Conservation (phyloP, 495 filamentous ascomycete species). For the Hyaloscypha variabilis region DNA sequence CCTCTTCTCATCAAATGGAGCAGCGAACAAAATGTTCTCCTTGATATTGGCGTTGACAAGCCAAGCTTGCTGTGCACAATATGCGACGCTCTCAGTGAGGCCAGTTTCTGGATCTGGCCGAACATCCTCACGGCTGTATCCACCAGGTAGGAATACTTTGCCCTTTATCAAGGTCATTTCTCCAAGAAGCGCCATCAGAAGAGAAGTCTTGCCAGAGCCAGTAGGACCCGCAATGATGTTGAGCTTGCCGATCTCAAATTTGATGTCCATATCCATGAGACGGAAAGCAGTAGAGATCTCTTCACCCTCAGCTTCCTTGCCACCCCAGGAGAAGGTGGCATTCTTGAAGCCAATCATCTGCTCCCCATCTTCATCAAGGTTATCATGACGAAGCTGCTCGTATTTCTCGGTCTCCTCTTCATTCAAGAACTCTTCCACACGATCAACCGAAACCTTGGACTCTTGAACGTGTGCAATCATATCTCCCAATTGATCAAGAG, state of each 20-base stretch:
- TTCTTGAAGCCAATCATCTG: slow-evolving; percentile 80
- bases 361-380: slow-evolving; percentile 59
- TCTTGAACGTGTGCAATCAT: slow-evolving; percentile 99
- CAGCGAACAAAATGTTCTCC: slow-evolving; percentile 94
- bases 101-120: slow-evolving; percentile 81
- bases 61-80: slow-evolving; percentile 98
- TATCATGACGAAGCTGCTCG: slow-evolving; percentile 70
- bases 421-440: slow-evolving; percentile 91
- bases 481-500: slow-evolving; percentile 94
- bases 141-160: slow-evolving; percentile 80
- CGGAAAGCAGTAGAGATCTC: slow-evolving; percentile 49
- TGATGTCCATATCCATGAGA: slow-evolving; percentile 36
- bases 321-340: slow-evolving; percentile 88
- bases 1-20: slow-evolving; percentile 76
- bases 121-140: slow-evolving; percentile 78
- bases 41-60: slow-evolving; percentile 95
- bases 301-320: slow-evolving; percentile 39
- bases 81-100: slow-evolving; percentile 89
- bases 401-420: slow-evolving; percentile 98
- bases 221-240: slow-evolving; percentile 94
- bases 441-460: slow-evolving; percentile 93
- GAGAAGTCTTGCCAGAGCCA: slow-evolving; percentile 90
- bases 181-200: slow-evolving; percentile 94
- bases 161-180: slow-evolving; percentile 93
- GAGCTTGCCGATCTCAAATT: slow-evolving; percentile 46